Evolutionary conservation across 495 filamentous ascomycete species (phyloP).

Genomic region (Aspergillus conjunctus): DNA sequence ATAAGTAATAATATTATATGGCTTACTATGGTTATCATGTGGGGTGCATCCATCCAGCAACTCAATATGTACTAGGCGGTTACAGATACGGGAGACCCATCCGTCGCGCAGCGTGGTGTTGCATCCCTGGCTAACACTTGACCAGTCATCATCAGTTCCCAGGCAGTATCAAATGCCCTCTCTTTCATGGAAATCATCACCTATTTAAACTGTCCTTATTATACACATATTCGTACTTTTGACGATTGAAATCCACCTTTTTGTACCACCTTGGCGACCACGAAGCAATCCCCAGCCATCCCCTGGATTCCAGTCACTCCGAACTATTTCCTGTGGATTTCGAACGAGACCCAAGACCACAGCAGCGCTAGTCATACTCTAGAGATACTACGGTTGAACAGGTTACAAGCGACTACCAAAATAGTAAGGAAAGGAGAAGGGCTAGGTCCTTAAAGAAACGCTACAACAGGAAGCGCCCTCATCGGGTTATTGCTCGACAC

Average conservation of each 20-base stretch:
- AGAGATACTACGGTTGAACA: background rate
- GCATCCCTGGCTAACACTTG: constrained; percentile 20
- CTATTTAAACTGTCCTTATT: background rate
- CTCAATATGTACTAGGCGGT: constrained; percentile 14
- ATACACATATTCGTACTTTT: background rate
- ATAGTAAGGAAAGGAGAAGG: constrained; percentile 4
- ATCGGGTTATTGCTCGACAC: background rate
- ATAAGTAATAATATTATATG: background rate
- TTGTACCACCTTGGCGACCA: background rate
- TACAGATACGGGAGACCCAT: constrained; percentile 13
- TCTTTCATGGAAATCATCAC: background rate
- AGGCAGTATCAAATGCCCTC: background rate
- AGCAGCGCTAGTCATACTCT: too few relatives aligned
- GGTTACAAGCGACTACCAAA: background rate
- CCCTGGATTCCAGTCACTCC: background rate
- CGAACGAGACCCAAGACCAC: too few relatives aligned
- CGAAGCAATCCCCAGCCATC: constrained; percentile 4
- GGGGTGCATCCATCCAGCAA: constrained; percentile 6
- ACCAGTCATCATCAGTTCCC: constrained; percentile 7
- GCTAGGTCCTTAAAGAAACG: background rate
- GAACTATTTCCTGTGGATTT: background rate
- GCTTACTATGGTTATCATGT: background rate
- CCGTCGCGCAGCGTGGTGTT: constrained; percentile 4
- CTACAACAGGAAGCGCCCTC: background rate
- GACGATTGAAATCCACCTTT: background rate